phyloP scores from a whole-genome alignment of 83 land plant species.

The Picea engelmannii region DNA sequence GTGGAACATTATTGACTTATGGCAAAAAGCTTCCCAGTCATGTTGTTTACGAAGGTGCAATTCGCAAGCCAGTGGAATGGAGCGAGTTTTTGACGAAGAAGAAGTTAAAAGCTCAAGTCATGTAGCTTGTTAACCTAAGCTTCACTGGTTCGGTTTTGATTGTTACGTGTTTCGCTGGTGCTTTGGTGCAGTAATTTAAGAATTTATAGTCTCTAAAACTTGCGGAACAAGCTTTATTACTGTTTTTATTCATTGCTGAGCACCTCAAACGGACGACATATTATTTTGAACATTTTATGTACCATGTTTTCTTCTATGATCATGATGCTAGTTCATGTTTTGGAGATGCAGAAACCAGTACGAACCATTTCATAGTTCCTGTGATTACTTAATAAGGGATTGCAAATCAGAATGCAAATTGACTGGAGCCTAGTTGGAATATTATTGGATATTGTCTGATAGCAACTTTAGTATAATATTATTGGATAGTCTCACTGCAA shows the following conservation, averaged over 20 bases:
- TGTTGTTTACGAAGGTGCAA: slow-evolving; percentile 37
- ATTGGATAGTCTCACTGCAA: no score
- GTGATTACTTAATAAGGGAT: no score
- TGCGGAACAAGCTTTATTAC: not conserved
- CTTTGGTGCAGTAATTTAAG: not conserved
- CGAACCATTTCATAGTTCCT: not conserved
- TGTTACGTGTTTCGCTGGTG: not conserved
- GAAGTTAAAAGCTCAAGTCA: slow-evolving; percentile 29
- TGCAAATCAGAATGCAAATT: no score
- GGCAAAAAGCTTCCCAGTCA: slow-evolving; percentile 37
- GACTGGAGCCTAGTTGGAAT: no score
- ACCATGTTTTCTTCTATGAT: not conserved
- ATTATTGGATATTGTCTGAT: no score
- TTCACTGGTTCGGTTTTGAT: not conserved
- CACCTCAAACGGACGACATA: not conserved
- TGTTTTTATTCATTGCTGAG: not conserved
- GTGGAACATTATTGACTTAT: slow-evolving; percentile 40
- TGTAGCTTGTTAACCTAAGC: slow-evolving; percentile 3
- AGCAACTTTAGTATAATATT: no score
- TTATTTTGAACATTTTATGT: not conserved
- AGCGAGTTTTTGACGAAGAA: slow-evolving; percentile 26
- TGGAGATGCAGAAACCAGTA: not conserved
- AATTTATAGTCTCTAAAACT: not conserved
- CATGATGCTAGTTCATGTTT: not conserved
- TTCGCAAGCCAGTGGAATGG: slow-evolving; percentile 38